Base-by-base conservation (phyloP, 768 basidiomycete species). In the Sporobolomyces phaffii region DNA sequence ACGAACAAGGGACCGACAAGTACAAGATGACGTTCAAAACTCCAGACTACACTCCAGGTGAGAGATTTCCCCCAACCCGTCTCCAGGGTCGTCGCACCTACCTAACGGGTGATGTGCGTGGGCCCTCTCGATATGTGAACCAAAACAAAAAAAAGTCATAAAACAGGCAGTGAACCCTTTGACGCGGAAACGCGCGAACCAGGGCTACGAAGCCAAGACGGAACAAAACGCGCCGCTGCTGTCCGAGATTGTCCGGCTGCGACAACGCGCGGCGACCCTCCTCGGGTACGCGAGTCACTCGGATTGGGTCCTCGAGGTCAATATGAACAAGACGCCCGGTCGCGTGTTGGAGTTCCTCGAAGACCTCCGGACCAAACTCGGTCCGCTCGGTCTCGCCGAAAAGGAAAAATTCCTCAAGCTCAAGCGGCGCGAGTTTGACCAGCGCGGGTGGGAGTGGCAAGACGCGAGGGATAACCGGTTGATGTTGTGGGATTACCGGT, bases 401-500 rank as follows among this genome's bases (percentile, higher is more conserved):
- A 82, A 82, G 7, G 81, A 83, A 24, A 83, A 79, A 15, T 83
- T 93, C 22, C 81, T 91, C 15, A 83, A 80, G 0, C 79, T 91
- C 70, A 92, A 92, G 79, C 82, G 85, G 75, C 84, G 85, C 73
- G 89, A 91, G 63, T 84, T 87, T 66, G 78, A 82, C 62, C 81
- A 82, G 69, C 80, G 79, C 26, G 85, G 84, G 1, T 74, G 84
- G 44, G 84, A 83, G 0, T 86, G 85, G 69, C 87, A 91, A 65
- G 84, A 58, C 3, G 28, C 33, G 7, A n/a, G 5, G 17, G 66
- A 68, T 18, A 44, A 84, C 65, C 78, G 86, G 73, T 85, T 92
- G 75, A 87, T 86, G 73, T 80, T 89, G 60, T 91, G 89, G 89
- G 91, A 91, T 74, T 91, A 90, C 76, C 82, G 87, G 72, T 86